Conservation (phyloP, 2,329 filamentous ascomycete genomes). For the Nemania diffusa region DNA sequence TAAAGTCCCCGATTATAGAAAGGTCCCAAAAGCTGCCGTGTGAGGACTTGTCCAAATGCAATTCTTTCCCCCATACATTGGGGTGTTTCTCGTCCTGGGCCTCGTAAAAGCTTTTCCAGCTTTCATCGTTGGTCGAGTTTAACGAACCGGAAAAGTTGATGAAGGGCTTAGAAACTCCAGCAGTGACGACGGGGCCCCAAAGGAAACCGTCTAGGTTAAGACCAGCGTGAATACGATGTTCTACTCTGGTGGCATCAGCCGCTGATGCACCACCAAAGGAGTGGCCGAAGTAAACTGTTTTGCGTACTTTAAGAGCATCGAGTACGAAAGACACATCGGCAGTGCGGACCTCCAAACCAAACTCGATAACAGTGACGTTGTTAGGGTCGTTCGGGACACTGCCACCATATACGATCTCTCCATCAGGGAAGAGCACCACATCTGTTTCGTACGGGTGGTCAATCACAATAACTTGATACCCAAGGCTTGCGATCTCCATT, state of each 20-base stretch:
- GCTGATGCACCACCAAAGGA: constrained; percentile 33
- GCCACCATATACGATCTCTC: constrained; percentile 33
- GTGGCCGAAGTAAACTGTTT: constrained; percentile 33
- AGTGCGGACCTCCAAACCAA: constrained; percentile 28
- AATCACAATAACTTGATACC: constrained; percentile 32
- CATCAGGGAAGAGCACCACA: constrained; percentile 32
- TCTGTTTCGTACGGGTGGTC: constrained; percentile 36
- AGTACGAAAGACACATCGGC: constrained; percentile 29
- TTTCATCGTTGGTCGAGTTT: constrained; percentile 25
- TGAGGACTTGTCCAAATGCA: constrained; percentile 24
- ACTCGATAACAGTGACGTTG: constrained; percentile 24
- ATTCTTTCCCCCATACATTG: constrained; percentile 23
- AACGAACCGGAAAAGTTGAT: constrained; percentile 28
- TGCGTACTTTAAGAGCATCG: constrained; percentile 22
- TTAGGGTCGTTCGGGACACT: constrained; percentile 22
- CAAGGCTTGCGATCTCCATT: constrained; percentile 30
- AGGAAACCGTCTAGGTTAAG: constrained; percentile 30
- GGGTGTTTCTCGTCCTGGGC: constrained; percentile 29
- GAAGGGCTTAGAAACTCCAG: constrained; percentile 27
- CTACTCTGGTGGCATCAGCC: constrained; percentile 15
- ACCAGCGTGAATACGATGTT: constrained; percentile 25
- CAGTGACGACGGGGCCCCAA: constrained; percentile 29
- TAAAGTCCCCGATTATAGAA: constrained; percentile 31
- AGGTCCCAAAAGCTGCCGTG: constrained; percentile 36
- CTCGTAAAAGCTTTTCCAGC: constrained; percentile 29